phyloP scores from a whole-genome alignment of 176 grass and related monocot species.

The Lolium perenne region DNA sequence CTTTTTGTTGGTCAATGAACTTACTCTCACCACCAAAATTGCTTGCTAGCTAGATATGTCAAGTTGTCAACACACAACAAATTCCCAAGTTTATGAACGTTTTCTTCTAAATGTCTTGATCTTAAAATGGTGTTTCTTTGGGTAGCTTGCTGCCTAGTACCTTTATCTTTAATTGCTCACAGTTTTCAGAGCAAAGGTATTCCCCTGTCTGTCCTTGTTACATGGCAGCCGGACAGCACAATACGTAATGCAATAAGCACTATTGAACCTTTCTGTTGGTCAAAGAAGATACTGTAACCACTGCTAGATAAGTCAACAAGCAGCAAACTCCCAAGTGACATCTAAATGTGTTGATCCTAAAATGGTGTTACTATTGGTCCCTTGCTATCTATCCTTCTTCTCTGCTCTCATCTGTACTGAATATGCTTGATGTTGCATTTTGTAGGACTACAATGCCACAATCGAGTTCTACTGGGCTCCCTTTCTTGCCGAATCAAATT shows the following conservation, averaged over 20 bases:
- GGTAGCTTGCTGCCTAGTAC: background rate
- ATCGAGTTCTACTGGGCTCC: conserved; percentile 99
- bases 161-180: conserved; percentile 45
- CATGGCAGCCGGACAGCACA: background rate
- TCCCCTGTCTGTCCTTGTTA: background rate
- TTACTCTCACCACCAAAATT: background rate
- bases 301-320: background rate
- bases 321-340: background rate
- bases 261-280: background rate
- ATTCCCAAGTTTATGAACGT: background rate
- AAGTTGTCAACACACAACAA: background rate
- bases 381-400: background rate
- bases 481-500: conserved; percentile 95
- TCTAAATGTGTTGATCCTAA: background rate
- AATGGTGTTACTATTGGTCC: background rate
- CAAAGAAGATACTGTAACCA: background rate
- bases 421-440: background rate
- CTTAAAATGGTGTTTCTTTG: background rate
- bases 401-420: conserved; percentile 8
- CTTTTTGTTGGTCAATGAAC: conserved; percentile 6
- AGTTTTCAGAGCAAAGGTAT: conserved; percentile 91
- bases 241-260: background rate
- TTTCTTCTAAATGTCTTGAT: background rate
- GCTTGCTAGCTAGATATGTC: background rate
- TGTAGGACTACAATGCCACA: conserved; percentile 88